Base-by-base conservation (phyloP, 2,329 filamentous ascomycete species). In the Leptographium galeiforme region DNA sequence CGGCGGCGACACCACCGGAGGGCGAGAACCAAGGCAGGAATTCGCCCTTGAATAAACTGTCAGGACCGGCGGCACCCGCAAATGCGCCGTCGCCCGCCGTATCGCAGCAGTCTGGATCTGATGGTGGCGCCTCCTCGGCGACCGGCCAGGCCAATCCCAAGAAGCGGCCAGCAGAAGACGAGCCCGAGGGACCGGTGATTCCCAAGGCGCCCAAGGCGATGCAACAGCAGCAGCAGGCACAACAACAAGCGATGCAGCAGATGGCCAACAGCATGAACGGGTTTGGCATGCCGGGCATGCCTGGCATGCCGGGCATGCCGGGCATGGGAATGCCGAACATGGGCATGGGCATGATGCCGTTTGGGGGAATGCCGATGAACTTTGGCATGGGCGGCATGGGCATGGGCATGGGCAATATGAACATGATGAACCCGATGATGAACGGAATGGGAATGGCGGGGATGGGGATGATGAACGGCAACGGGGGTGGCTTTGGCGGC, bases 161-260 rank as follows among this genome's bases (percentile, higher is more conserved):
- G 70, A 98, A 97, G 71, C 82, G 93, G 25, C 78, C 85, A 12
- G 89, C 89, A 14, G 88, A 91, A 39, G 84, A 89, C 51, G 75
- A 75, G 36, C 70, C 77, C 8, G 79, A 82, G 60, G 82, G 84
- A 59, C 77, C 78, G 43, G 79, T 78, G 63, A 78, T 83, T 43
- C 78, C 81, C 47, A 84, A 83, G 61, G 81, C 74, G 0, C 81
- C 81, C 2, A 81, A 81, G 64, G 80, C 77, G 40, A 85, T 82
- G 81, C 78, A 63, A 75, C 73, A 63, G 75, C 73, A 75, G 53
- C 69, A 66, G 14, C 25, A 40, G 36, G 34, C 19, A 63, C 72
- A 72, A 61, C 69, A 67, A 52, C 65, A 61, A 34, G 70, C 71
- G 67, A 70, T 72, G 67, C 68, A 44, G 38, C 41, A 38, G 25